A percentile compares a stretch with the other conserved stretches of the same genome.
phyloP scores from a whole-genome alignment of 768 basidiomycete genomes.

The Podaxis carcinomalis region DNA sequence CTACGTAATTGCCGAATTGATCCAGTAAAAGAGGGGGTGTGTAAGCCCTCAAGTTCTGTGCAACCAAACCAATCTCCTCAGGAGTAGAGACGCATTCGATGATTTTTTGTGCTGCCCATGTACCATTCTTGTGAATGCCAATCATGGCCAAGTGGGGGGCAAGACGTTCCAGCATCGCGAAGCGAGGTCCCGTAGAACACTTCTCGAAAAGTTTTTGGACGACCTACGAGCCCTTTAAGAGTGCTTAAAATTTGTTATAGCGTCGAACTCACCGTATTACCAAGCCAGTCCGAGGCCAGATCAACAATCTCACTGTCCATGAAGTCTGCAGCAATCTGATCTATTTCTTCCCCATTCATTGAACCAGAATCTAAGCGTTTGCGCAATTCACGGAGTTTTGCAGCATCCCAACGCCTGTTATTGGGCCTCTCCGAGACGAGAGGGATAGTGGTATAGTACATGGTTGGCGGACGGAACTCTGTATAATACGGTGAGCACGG shows the following conservation, averaged over 20 bases:
- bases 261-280: conserved; percentile 71
- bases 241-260: background rate
- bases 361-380: conserved; percentile 91
- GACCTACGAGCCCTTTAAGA: conserved; percentile 43
- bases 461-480: conserved; percentile 91
- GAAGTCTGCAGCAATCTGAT: conserved; percentile 86
- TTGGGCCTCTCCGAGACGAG: conserved; percentile 80
- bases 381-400: conserved; percentile 88
- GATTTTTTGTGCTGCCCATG: conserved; percentile 99
- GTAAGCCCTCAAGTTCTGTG: conserved; percentile 85
- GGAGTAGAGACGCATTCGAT: conserved; percentile 90
- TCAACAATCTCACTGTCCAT: conserved; percentile 94
- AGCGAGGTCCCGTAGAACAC: conserved; percentile 70
- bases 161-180: conserved; percentile 92
- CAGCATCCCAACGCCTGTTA: conserved; percentile 90
- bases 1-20: conserved; percentile 91
- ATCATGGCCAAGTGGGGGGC: conserved; percentile 94
- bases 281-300: conserved; percentile 96
- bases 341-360: conserved; percentile 81
- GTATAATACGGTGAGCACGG: conserved; percentile 12
- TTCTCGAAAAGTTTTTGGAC: conserved; percentile 97
- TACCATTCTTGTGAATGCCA: conserved; percentile 99
- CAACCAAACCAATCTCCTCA: conserved; percentile 82
- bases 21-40: conserved; percentile 91
- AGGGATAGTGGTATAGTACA: conserved; percentile 97